Evolutionary conservation across 352 stramenopile species (phyloP).

Genomic region (Pythium periplocum): DNA sequence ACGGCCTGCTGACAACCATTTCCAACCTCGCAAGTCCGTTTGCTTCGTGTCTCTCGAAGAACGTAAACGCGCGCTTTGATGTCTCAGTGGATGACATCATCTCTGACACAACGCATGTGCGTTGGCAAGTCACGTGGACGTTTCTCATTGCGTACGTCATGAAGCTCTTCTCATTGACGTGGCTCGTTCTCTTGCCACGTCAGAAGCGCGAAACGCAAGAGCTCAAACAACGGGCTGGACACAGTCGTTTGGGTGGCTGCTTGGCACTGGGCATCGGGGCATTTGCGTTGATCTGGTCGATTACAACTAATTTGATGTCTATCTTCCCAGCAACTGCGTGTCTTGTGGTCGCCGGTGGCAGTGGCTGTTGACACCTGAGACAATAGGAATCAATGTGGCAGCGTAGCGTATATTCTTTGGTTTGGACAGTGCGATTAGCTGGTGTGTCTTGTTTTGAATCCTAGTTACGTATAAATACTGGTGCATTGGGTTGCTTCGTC

Average conservation of each 20-base stretch:
- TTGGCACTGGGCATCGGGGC: constrained; percentile 26
- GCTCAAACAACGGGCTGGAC: constrained; percentile 29
- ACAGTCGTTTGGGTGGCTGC: constrained; percentile 31
- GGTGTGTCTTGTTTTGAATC: no score
- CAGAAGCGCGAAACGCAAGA: constrained; percentile 52
- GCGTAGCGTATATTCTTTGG: no score
- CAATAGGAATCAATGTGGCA: no score
- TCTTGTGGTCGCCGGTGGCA: constrained; percentile 45
- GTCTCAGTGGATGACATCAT: constrained; percentile 29
- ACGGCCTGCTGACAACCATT: constrained; percentile 34
- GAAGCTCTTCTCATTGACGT: constrained; percentile 37
- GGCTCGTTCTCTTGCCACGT: constrained; percentile 44
- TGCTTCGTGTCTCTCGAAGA: constrained; percentile 28
- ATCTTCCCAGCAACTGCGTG: constrained; percentile 55
- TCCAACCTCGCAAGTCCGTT: constrained; percentile 28
- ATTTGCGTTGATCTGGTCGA: constrained; percentile 52
- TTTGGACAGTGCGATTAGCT: no score
- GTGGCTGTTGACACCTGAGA: constrained; percentile 26
- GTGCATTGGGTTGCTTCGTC: no score
- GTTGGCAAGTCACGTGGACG: constrained; percentile 26
- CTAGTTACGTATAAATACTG: no score
- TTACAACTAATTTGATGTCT: constrained; percentile 49
- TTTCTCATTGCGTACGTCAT: constrained; percentile 33
- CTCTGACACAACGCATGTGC: constrained; percentile 22
- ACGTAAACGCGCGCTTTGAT: constrained; percentile 31